phyloP scores from a whole-genome alignment of 1,284 basidiomycete species.

The Meripilus lineatus region DNA sequence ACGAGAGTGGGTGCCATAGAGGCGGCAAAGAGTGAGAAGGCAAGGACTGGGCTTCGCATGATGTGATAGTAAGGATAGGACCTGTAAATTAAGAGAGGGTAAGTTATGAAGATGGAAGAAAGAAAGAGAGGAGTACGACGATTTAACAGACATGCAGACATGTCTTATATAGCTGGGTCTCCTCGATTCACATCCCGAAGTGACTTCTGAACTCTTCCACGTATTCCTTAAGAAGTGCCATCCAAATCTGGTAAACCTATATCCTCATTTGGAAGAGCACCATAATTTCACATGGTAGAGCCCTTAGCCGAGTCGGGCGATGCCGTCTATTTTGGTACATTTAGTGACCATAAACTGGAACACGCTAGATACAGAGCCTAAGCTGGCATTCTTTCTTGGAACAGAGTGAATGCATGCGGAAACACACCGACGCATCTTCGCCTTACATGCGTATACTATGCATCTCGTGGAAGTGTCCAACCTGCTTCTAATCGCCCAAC shows the following conservation, averaged over 20 bases:
- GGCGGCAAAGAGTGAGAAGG: constrained; percentile 26
- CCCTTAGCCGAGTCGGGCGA: not conserved
- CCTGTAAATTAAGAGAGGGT: constrained; percentile 21
- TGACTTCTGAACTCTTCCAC: constrained; percentile 5
- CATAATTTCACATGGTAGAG: no score
- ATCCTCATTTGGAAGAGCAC: not conserved
- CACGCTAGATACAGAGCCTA: not conserved
- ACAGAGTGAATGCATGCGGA: no score
- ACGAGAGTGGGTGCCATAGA: constrained; percentile 28
- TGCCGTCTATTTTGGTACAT: not conserved
- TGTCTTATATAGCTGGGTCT: constrained; percentile 1
- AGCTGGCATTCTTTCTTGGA: no score
- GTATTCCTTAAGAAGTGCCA: no score
- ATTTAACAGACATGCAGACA: no score
- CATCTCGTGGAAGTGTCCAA: constrained; percentile 70
- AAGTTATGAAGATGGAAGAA: constrained; percentile 10
- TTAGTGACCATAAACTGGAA: not conserved
- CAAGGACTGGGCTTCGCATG: constrained; percentile 31
- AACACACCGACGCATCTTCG: not conserved
- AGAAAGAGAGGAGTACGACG: constrained; percentile 1
- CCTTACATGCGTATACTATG: constrained; percentile 17
- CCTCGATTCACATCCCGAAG: constrained; percentile 5
- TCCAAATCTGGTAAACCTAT: no score
- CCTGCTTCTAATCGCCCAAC: constrained; percentile 75
- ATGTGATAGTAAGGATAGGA: constrained; percentile 16